These are phyloP conservation scores for Aphanomyces euteiches DNA, from an alignment of 352 stramenopile genomes.

Conservation along the genomic window DNA sequence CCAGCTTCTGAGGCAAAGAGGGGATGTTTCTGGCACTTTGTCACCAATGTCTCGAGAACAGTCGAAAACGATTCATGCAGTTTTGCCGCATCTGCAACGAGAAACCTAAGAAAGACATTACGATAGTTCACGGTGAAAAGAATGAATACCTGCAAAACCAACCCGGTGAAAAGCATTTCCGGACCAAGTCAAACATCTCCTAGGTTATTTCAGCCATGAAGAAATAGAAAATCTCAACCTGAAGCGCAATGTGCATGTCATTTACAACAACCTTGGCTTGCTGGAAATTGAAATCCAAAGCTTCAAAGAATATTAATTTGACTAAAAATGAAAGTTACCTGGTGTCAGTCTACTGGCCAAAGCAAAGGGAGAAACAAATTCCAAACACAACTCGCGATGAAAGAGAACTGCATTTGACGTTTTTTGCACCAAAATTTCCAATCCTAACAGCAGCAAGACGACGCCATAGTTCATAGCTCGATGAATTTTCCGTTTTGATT, in stretches of 20 bases:
- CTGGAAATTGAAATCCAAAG: conserved; percentile 10
- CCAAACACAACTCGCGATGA: neutral
- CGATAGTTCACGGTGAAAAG: neutral
- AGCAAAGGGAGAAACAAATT: conserved; percentile 11
- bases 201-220: neutral
- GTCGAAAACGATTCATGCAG: neutral
- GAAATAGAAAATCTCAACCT: neutral
- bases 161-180: neutral
- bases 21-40: neutral
- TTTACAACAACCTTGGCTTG: neutral
- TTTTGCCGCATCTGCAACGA: neutral
- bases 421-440: conserved; percentile 33
- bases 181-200: neutral
- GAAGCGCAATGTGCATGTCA: neutral
- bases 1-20: neutral
- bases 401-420: neutral
- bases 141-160: conserved; percentile 8
- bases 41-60: neutral
- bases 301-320: conserved; percentile 7
- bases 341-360: neutral
- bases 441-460: conserved; percentile 44
- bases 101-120: conserved; percentile 3
- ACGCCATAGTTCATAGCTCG: conserved; percentile 49
- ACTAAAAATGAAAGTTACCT: neutral
- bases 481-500: conserved; percentile 34